Evolutionary conservation across 1,284 basidiomycete species (phyloP), one percentile per base, ranked within the genome.

Genomic region (Cryptococcus sp.): DNA sequence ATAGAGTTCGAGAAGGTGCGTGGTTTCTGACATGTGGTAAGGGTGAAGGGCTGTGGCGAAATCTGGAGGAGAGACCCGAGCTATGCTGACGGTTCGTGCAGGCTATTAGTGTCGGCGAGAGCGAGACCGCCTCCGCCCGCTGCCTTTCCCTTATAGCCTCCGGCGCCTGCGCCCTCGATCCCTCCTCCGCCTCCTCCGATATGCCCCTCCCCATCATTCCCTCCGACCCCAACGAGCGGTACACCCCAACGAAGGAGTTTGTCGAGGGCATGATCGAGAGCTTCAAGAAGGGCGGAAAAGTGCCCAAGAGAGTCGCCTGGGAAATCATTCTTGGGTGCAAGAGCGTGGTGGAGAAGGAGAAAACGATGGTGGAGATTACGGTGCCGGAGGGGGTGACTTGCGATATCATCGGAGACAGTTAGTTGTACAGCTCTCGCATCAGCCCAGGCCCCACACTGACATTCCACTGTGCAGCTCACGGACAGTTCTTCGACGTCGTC

Each of bases 321-420:
- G 91, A 98, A 79, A 97, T 99, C 67, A 82, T 94, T 28, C 81
- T 99, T 12, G 93, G 91, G 28, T 92, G 90, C 57, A 84, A 90
- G 70, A 82, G 84, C 18, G 79, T 84, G 7, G 86, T 98, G 65
- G 79, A 81, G 33, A 82, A 86, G 65, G 92, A 96, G 73, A 84
- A 87, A 57, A 89, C 85, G 62, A 67, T 99, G 70, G 91, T 96
- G 16, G 84, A 89, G 53, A 82, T 95, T 42, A 77, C 82, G 44
- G 78, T 99, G 24, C 82, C 84, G 38, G 85, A 92, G 37, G 92
- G 87, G 2, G 82, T 87, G 56, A 91, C 87, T 0, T 85, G 87
- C 68, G 91, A 97, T 78, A 86, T 98, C 64, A 92, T 93, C 68
- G 93, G 91, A 20, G 92, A 94, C 76, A 90, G 70, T 60, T 80